Evolutionary conservation across 1,139 yeast species (phyloP), one percentile per base, ranked within the genome.

Genomic region (Sugiyamaella sp.): DNA sequence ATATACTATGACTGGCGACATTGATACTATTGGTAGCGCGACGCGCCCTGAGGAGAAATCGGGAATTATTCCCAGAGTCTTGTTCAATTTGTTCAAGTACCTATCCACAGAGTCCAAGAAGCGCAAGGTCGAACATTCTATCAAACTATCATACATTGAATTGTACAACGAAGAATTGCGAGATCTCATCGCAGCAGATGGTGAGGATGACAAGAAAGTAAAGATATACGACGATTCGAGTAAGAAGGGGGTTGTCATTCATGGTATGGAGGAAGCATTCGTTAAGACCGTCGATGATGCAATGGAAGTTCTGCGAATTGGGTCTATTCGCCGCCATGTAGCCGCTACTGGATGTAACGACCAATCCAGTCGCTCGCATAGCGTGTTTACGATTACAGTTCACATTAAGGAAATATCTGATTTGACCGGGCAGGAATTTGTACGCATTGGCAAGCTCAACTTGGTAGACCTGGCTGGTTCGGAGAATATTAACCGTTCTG

Each of bases 401-500:
- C 60, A 60, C 41, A 54, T 57, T 38, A 60, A 61, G 41, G 55
- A 57, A 43, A 40, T 48, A 16, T 48, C 51, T 10, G 51, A 48
- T 24, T 57, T 64, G 27, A 56, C 63, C 14, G 86, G 89, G 2
- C 91, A 86, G 63, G 83, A 83, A 17, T 72, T 74, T 55, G 76
- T 72, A 60, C 82, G 79, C 60, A 79, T 82, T 41, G 84, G 93
- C 1, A 86, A 85, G 61, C 77, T 90, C 66, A 88, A 89, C 65
- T 73, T 90, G 41, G 95, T 89, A 1, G 97, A 90, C 72, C 75
- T 90, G 58, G 97, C 97, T 0, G 97, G 97, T 0, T 86, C 95
- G 14, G 95, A 86, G 66, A 88, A 89, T 64, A 84, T 89, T 49
- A 81, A 76, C 57, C 74, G 89, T 54, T 86, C 95, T 0, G 96